Evolutionary conservation across 345 rosid genomes (phyloP), one percentile per base, ranked within the genome.

Genomic region (Combretum micranthum): DNA sequence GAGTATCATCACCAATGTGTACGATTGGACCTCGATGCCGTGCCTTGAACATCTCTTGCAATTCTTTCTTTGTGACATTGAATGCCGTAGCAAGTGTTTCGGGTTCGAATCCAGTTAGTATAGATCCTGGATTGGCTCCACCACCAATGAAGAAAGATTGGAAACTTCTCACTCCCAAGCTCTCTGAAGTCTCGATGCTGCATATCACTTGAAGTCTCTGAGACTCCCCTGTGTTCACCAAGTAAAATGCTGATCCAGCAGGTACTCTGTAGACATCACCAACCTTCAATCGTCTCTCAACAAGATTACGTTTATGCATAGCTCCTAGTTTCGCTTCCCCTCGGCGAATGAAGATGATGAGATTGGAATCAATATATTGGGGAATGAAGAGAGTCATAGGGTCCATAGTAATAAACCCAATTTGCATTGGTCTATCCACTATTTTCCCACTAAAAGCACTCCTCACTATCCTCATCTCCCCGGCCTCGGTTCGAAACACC

Each of bases 141-240:
- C 96, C 97, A 20, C 87, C 96, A 1, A 92, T 64, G 68, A 81
- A 89, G 88, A 92, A 89, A 37, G 95, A 83, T 91, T 89, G 77
- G 65, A 62, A 54, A 49, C 72, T 23, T 56, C 75, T 77, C 15
- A 78, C 57, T 25, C 86, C 90, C 61, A 81, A 76, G 70, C 94
- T 82, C 53, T 85, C 85, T 5, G 91, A 66, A 13, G 83, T 77
- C 44, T 88, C 96, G 55, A 89, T 84, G 81, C 91, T 82, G 69
- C 84, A 76, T 63, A 87, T 71, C 51, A 80, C 66, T 19, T 79
- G 85, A 69, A 89, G 99, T 52, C 82, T 75, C 69, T 87, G 88
- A 10, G 77, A 81, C 49, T 60, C 79, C 4, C 66, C 81, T 1
- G 75, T 59, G 75, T 93, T 93, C 43, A 75, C 70, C 70, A 93